Evolutionary conservation across 805 yeast species (phyloP).

Genomic region (Kazachstania viticola): DNA sequence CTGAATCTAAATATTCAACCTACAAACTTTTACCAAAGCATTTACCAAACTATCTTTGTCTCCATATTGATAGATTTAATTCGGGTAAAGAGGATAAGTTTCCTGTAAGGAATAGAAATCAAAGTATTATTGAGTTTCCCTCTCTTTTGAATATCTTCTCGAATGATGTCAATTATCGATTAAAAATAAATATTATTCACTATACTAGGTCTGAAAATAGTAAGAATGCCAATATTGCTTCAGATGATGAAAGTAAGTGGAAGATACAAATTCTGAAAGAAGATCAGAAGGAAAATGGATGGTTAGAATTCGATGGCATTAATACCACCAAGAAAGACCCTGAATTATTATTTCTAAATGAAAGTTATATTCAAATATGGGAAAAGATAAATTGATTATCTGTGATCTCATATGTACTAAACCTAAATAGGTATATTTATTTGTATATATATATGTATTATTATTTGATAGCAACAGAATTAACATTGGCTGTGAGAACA

Average conservation of each 20-base stretch:
- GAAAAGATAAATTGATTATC: constrained; percentile 18
- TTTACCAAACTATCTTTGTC: constrained; percentile 42
- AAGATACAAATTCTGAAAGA: constrained; percentile 37
- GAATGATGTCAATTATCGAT: constrained; percentile 25
- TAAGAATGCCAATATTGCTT: constrained; percentile 10
- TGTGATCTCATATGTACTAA: not conserved
- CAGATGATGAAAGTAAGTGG: constrained; percentile 31
- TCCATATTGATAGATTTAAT: constrained; percentile 47
- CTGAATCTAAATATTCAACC: constrained; percentile 8
- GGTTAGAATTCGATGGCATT: constrained; percentile 52
- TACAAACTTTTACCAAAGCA: constrained; percentile 28
- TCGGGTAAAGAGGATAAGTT: constrained; percentile 11
- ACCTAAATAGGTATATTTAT: not conserved
- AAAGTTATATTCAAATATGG: constrained; percentile 63
- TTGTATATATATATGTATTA: constrained; percentile 2
- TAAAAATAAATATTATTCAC: constrained; percentile 40
- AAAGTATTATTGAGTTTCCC: constrained; percentile 54
- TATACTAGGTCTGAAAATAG: constrained; percentile 15
- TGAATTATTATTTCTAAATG: constrained; percentile 51
- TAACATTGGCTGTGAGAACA: constrained; percentile 78
- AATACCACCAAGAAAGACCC: constrained; percentile 35
- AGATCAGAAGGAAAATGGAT: constrained; percentile 23
- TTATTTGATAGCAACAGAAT: constrained; percentile 77
- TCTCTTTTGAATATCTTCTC: constrained; percentile 24
- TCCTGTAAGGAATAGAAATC: constrained; percentile 36